phyloP scores from a whole-genome alignment of 208 protist species.

The Trypanosoma melophagium region DNA sequence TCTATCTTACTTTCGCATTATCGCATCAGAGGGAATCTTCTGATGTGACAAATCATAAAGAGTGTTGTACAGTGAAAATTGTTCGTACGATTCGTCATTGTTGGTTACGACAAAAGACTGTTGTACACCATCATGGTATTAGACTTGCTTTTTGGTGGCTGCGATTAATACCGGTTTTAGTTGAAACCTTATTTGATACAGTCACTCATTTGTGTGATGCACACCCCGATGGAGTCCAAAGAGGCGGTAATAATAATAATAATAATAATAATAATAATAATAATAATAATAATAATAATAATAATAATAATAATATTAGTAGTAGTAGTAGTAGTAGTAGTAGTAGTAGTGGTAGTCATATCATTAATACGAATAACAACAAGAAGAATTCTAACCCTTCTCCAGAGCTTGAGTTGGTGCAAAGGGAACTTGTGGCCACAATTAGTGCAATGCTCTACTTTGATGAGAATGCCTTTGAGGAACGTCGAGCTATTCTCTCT shows the following conservation, averaged over 20 bases:
- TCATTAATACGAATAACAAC: too few relatives aligned
- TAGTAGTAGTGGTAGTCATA: too few relatives aligned
- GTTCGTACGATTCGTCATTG: conserved; percentile 31
- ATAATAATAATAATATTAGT: too few relatives aligned
- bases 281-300: too few relatives aligned
- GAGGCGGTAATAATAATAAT: too few relatives aligned
- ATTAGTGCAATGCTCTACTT: conserved; percentile 31
- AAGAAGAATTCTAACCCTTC: too few relatives aligned
- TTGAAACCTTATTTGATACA: conserved; percentile 20
- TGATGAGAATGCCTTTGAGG: conserved; percentile 21
- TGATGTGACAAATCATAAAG: too few relatives aligned
- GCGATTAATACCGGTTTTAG: conserved; percentile 27
- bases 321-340: too few relatives aligned
- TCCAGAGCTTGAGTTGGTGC: conserved; percentile 8
- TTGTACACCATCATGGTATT: conserved; percentile 37
- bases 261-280: not conserved
- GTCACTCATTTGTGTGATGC: not conserved
- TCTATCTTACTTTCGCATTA: not conserved
- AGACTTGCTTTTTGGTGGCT: conserved; percentile 39
- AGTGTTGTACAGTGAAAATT: not conserved
- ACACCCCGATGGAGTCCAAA: not conserved
- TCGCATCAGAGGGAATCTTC: not conserved
- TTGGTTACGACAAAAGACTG: conserved; percentile 31
- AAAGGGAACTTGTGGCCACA: conserved; percentile 12
- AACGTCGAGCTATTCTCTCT: conserved; percentile 10